Evolutionary conservation across 2,329 filamentous ascomycete genomes (phyloP), one percentile per base, ranked within the genome.

Genomic region (Pseudogymnoascus sp.): DNA sequence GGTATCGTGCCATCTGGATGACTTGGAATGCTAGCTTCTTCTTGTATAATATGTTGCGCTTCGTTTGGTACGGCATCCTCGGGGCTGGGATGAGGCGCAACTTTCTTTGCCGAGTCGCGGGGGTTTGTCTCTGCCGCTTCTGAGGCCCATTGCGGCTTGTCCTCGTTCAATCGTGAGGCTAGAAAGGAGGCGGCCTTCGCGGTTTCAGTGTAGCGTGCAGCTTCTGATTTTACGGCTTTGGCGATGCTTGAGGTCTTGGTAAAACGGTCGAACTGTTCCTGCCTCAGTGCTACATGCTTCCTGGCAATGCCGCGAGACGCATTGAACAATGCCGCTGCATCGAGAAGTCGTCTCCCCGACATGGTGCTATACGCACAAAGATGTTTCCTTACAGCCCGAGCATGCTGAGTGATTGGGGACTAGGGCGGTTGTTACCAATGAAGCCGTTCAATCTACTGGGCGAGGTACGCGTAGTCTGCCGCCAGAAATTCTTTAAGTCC

Each of bases 281-380:
- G 62, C 65, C 84, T 78, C 59, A 87, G 75, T 62, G 82, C 82
- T 57, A 82, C 71, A 72, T 87, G 85, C 71, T 82, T 85, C 57
- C 79, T 74, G 57, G 86, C 87, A 63, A 92, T 80, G 35, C 82
- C 82, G 63, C 85, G 82, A 58, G 88, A 87, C 71, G 85, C 88
- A 77, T 81, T 84, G 72, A 88, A 79, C 65, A 92, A 78, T 63
- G 86, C 83, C 66, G 86, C 84, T 68, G 88, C 77, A 76, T 92
- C 89, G 71, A 91, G 70, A 80, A 83, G 75, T 82, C 86, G 75
- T 81, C 82, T 80, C 62, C 80, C 80, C 60, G 79, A 77, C 80
- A 83, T 83, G n/a, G 50, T 58, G 62, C 61, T 38, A 38, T 15
- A 20, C 47, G 47, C 47, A 53, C 47, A 33, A 9, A 25, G 6